Evolutionary conservation across 345 rosid species (phyloP), one percentile per base, ranked within the genome.

Genomic region (Eucalyptus marginata): DNA sequence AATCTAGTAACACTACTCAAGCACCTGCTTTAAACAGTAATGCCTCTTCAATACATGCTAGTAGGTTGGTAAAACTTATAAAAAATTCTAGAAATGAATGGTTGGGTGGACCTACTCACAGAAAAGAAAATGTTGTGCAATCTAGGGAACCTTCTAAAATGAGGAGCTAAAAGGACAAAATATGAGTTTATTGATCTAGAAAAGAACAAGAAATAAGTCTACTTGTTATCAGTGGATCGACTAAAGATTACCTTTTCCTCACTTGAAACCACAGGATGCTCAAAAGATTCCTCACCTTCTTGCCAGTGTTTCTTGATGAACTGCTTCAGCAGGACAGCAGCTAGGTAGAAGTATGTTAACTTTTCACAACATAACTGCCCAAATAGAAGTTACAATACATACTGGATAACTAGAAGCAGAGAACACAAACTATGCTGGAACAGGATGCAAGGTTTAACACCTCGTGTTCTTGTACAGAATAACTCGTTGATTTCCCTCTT

Each of bases 311-410:
- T 96, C 90, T 93, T 96, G 88, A 97, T 94, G 90, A 95, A 97
- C 91, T 96, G 98, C 94, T 96, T 97, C 88, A 97, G 89, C 91
- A 97, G 93, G 18, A 96, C 95, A n/a, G 98, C 98, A 90, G 99
- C 99, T 93, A 96, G 92, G 99, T 96, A 91, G 88, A 88, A 88
- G 81, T 56, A 87, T 36, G 98, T 96, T 92, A 97, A 97, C 83
- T 92, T 33, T 92, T 87, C 52, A 93, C 94, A 92, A 59, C 17
- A 90, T 8, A 20, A 58, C 64, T 10, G 59, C 52, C 59, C 46
- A 71, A 76, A 31, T 18, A 27, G 27, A 40, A 27, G 44, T n/a
- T 29, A 31, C 25, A 10, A 47, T 87, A 14, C 27, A 80, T 58
- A 58, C 33, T 52, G 40, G 66, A 86, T 31, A 71, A 6, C 89